These are phyloP conservation scores for Epichloe glyceriae DNA, from an alignment of 2,329 filamentous ascomycete genomes.

Conservation along the genomic window DNA sequence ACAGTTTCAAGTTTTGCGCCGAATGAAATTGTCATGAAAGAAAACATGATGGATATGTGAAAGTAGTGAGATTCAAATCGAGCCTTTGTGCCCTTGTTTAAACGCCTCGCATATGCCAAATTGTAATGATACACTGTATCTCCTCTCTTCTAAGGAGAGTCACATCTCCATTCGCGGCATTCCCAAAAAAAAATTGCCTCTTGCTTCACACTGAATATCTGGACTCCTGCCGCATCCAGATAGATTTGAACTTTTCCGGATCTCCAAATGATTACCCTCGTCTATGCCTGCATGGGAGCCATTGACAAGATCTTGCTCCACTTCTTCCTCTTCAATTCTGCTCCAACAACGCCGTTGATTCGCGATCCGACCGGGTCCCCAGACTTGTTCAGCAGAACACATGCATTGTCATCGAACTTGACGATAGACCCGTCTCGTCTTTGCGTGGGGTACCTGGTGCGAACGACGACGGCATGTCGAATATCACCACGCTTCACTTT, in stretches of 20 bases:
- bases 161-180: background rate
- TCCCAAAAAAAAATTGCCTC: background rate
- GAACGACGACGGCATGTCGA: conserved; percentile 87
- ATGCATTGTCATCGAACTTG: conserved; percentile 95
- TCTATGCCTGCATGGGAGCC: conserved; percentile 57
- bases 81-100: conserved; percentile 12
- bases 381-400: conserved; percentile 91
- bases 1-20: background rate
- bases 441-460: conserved; percentile 77
- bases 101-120: conserved; percentile 24
- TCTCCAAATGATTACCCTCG: background rate
- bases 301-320: conserved; percentile 98
- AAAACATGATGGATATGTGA: background rate
- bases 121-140: conserved; percentile 20
- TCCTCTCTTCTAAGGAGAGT: conserved; percentile 13
- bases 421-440: conserved; percentile 81
- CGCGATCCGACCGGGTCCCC: conserved; percentile 90
- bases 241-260: background rate
- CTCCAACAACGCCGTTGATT: conserved; percentile 82
- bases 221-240: background rate
- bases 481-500: conserved; percentile 97
- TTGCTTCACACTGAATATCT: background rate
- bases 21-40: background rate
- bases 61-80: conserved; percentile 4
- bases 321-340: conserved; percentile 79